A percentile compares a stretch with the other conserved stretches of the same genome.
Conservation (phyloP, 495 filamentous ascomycete species). For the Aspergillus egyptiacus region DNA sequence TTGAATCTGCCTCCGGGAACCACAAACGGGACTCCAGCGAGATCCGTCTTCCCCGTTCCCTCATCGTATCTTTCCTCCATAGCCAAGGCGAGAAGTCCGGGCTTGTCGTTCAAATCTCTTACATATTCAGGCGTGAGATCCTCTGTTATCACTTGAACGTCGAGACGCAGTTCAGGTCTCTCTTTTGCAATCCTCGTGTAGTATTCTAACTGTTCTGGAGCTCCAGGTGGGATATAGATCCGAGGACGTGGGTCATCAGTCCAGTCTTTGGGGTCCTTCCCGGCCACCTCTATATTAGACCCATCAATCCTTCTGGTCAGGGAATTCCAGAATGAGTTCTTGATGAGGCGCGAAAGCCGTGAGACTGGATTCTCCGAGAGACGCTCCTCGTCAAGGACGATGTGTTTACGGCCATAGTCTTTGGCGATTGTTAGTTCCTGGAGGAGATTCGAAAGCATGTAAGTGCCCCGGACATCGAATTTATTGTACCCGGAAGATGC, state of each 20-base stretch:
- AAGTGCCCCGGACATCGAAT: constrained; percentile 85
- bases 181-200: constrained; percentile 70
- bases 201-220: constrained; percentile 82
- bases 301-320: constrained; percentile 85
- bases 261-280: constrained; percentile 85
- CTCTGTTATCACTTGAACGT: constrained; percentile 71
- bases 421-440: constrained; percentile 90
- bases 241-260: constrained; percentile 78
- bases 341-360: constrained; percentile 78
- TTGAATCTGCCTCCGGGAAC: constrained; percentile 97
- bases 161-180: constrained; percentile 73
- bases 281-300: constrained; percentile 78
- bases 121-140: constrained; percentile 70
- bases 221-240: constrained; percentile 85
- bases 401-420: constrained; percentile 73
- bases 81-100: constrained; percentile 80
- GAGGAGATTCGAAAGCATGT: constrained; percentile 90
- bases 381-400: constrained; percentile 79
- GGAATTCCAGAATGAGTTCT: constrained; percentile 81
- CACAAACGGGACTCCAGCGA: constrained; percentile 84
- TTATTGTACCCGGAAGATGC: constrained; percentile 75
- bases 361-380: constrained; percentile 90
- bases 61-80: constrained; percentile 71
- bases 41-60: constrained; percentile 55
- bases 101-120: constrained; percentile 68